Base-by-base conservation (phyloP, 352 stramenopile species). In the Phytophthora citricola region DNA sequence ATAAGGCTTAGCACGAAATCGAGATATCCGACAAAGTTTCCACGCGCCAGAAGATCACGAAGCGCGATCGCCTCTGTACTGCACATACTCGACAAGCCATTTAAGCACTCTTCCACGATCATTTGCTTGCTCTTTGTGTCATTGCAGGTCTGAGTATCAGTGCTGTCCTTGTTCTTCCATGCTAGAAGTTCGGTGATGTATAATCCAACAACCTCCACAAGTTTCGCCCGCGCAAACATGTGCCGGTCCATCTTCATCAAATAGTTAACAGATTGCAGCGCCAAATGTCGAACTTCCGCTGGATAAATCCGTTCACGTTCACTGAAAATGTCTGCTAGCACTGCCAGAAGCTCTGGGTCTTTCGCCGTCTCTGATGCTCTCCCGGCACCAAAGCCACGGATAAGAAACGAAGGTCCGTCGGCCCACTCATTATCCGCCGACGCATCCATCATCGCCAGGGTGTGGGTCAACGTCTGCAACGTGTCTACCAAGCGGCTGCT, bases 261-360 rank as follows among this genome's bases (percentile, higher is more conserved):
- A 65, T 95, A 95, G 60, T 94, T 94, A 66, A 94, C 86, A 5
- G 87, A 93, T 55, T 95, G 87, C 22, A 92, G 63, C 1, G 85
- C 82, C 29, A 95, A 63, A 0, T 92, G 60, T 3, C 83, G 78
- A 24, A 87, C 69, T 66, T 89, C 76, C 8, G 73, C 36, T 2
- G 73, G 39, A 63, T 84, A 91, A 12, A 58, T 64, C 3, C 43
- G 43, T 43, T 75, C 44, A 5, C 81, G 49, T 26, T 83, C 64
- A 46, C 65, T 66, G 29, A 92, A 88, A 40, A 94, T 81, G 36
- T 74, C 59, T 12, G 64, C 56, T 41, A 95, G 51, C 2, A 92
- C 66, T 2, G 65, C 68, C 24, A 91, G 53, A 24, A 95, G 36
- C 24, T 82, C 79, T 1, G 85, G 76, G 26, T 95, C 84, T 70